These are phyloP conservation scores for Lycium ferocissimum DNA, from an alignment of 257 asterid genomes.

Conservation along the genomic window DNA sequence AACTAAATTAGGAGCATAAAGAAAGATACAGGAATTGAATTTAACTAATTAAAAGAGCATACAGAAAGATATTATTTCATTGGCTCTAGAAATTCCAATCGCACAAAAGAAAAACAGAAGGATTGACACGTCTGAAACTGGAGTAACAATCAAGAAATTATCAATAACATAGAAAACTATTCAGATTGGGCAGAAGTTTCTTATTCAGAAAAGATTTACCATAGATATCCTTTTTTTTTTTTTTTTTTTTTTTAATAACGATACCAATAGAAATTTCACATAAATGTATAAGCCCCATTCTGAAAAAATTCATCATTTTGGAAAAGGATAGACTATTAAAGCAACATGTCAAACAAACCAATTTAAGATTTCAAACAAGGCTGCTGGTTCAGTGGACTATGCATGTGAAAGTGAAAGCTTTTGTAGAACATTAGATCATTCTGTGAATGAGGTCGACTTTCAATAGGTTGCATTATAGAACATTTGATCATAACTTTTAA, in stretches of 20 bases:
- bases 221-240: not conserved
- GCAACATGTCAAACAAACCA: not conserved
- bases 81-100: not conserved
- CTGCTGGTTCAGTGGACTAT: not conserved
- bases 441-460: not conserved
- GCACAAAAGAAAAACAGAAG: not conserved
- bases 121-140: not conserved
- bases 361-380: not conserved
- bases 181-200: not conserved
- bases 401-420: not conserved
- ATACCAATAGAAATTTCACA: not conserved
- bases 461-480: not conserved
- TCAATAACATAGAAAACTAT: not conserved
- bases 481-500: not conserved
- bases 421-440: not conserved
- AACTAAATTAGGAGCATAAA: not conserved
- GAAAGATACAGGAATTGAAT: not conserved
- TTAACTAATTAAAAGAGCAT: too few relatives aligned
- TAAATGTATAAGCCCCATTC: not conserved
- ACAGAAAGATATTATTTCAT: not conserved
- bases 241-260: too few relatives aligned
- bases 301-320: not conserved
- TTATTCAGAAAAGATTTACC: not conserved
- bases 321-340: not conserved
- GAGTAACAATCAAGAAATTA: not conserved